phyloP scores from a whole-genome alignment of 371 early-diverging fungal genomes.

The Catenaria anguillulae region DNA sequence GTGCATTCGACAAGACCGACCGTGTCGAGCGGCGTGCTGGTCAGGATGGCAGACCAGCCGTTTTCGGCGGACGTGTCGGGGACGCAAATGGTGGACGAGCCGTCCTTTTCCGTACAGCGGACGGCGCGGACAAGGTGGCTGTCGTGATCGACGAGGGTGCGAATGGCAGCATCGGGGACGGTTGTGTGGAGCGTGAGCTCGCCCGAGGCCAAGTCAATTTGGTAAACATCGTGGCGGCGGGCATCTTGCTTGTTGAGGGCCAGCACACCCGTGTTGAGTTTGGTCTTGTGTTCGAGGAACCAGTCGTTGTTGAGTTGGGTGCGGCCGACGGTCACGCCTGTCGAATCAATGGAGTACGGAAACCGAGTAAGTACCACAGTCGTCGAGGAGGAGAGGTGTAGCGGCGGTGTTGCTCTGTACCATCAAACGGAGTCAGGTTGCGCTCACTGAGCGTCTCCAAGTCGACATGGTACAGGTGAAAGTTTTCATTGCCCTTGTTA shows the following conservation, averaged over 20 bases:
- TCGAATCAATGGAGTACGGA: too few relatives aligned
- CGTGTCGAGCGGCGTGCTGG: neutral
- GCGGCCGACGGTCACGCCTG: neutral
- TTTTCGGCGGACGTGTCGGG: slow-evolving; percentile 2
- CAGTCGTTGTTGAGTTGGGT: neutral
- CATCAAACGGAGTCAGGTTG: neutral
- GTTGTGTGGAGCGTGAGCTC: slow-evolving; percentile 7
- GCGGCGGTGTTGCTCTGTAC: too few relatives aligned
- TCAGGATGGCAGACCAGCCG: neutral
- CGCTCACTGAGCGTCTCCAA: neutral
- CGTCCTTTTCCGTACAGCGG: slow-evolving; percentile 3
- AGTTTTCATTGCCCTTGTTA: neutral
- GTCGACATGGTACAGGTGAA: neutral
- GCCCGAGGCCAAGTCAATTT: slow-evolving; percentile 6
- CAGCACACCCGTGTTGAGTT: slow-evolving; percentile 7
- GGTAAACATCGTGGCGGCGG: slow-evolving; percentile 10
- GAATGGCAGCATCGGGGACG: slow-evolving; percentile 4
- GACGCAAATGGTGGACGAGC: neutral
- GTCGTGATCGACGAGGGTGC: slow-evolving; percentile 4
- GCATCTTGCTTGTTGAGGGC: slow-evolving; percentile 12
- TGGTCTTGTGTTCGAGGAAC: neutral
- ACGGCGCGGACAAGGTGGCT: slow-evolving; percentile 1
- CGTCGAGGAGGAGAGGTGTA: too few relatives aligned
- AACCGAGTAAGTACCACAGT: too few relatives aligned
- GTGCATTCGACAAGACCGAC: neutral